Base-by-base conservation (phyloP, 345 rosid species). In the Orychophragmus violaceus region DNA sequence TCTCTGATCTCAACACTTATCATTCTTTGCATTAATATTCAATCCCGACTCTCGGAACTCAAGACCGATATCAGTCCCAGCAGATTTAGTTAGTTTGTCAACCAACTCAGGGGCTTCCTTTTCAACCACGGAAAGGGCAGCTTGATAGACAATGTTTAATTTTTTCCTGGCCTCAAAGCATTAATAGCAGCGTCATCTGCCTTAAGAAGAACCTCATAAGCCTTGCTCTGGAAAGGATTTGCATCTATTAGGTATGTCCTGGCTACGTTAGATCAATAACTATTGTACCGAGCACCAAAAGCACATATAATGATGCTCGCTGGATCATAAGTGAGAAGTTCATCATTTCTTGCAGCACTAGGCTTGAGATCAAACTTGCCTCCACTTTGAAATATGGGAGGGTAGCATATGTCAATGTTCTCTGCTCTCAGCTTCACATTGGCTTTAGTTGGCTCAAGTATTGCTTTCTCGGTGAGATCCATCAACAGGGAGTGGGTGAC, bases 61-160 rank as follows among this genome's bases (percentile, higher is more conserved):
- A 42, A 90, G 96, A 61, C 97, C 98, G 4, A 93, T 85, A 59
- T 97, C 96, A 9, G 96, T 93, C 77, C 97, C 98, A 32, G 98
- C 98, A 72, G 91, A 80, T 85, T 83, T 90, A 8, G 97, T 93
- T 59, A 93, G 64, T 75, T 85, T 82, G 18, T 85, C 79, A 55
- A 78, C 69, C 59, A 90, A 75, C 59, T 90, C 90, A 28, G 97
- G 97, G 9, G 89, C 86, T 61, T 88, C 94, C 62, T 80, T 86
- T 80, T 90, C 86, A 30, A 90, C 87, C 52, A 86, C 86, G 0
- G 95, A 78, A 56, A 86, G 74, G 8, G 98, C 97, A 50, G 92
- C 88, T 70, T 82, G 84, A 77, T 93, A 93, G 24, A 73, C 94
- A 42, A 78, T 82, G 79, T 83, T 83, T 21, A 85, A 60, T 71